Base-by-base conservation (phyloP, 2,329 filamentous ascomycete genomes). In the Zasmidium cellare region DNA sequence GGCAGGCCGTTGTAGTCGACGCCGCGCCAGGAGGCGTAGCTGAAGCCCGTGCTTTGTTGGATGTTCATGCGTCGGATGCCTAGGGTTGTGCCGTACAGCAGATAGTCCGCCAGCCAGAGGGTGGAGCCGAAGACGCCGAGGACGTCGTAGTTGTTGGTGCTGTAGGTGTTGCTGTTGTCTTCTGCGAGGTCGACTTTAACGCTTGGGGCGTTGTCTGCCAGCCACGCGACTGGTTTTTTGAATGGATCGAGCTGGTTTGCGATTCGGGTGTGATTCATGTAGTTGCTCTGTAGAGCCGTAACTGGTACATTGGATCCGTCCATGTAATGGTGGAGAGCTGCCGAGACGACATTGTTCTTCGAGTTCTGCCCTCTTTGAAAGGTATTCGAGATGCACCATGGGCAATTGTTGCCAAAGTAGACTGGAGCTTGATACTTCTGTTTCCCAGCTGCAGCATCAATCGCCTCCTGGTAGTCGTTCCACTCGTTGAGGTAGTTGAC, bases 261-360 rank as follows among this genome's bases (percentile, higher is more conserved):
- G 28, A 61, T 51, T 9, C 53, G 53, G 12, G 56, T 57, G 56
- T 61, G 59, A 23, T 61, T 61, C 59, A 61, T 58, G 50, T 61
- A 61, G 38, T 53, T 58, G 45, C 23, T 52, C 25, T 61, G 59
- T 6, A 58, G 53, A n/a, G 54, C 46, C 16, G 50, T 44, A 9
- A 35, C 47, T 46, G 50, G n/a, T 11, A 53, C 19, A 7, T 35
- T 35, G 3, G n/a, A 23, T 31, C 19, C 28, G n/a, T 58, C 56
- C 59, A 61, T 61, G 19, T 61, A 61, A 31, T 61, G 56, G 46
- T 61, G 59, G 3, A 56, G 18, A 18, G 56, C 53, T 12, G 53
- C 41, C 19, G 41, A 23, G 35, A 54, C 18, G 22, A 45, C 56
- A 18, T 58, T 51, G 20, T 49, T 38, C 19, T 56, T 46, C 22